Base-by-base conservation (phyloP, 176 grass and related monocot species). In the Pontederia paniculata region DNA sequence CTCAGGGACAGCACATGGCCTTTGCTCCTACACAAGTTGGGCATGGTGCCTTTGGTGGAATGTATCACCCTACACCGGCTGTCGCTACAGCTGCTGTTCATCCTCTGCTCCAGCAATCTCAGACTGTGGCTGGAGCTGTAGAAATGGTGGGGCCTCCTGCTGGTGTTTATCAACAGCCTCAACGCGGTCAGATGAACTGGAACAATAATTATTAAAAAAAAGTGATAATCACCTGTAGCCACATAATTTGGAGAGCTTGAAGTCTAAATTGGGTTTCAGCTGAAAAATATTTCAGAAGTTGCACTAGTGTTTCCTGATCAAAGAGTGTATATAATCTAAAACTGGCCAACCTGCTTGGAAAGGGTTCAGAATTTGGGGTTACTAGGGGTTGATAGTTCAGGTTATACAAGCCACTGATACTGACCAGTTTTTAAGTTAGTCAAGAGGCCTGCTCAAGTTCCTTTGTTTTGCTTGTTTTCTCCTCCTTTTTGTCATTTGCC, bases 101-200 rank as follows among this genome's bases (percentile, higher is more conserved):
- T 61, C 69, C 69, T 7, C 58, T 71, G 25, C 57, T 71, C 23
- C 69, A 71, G 57, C 69, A 61, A 47, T 61, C 69, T 13, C 69
- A 71, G 57, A 52, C 57, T 12, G 57, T 71, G 0, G 70, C 89
- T 68, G 81, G 82, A 56, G 75, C 68, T 73, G 69, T 88, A 42
- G 89, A 95, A 78, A 81, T 95, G 76, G 73, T 82, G 1, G 76
- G 79, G 18, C 65, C 78, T 19, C 46, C 71, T 44, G 20, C 59
- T 10, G 57, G 72, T 69, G 66, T 81, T 44, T 86, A 80, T 69
- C 81, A 84, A 72, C 84, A 81, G 58, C 72, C 78, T 37, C 89
- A 89, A 63, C 74, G 67, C 54, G 71, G 68, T 52, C 84, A 88
- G 52, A 82, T 89, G 20, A 89, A 72, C 57, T 95, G 89, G 84